Evolutionary conservation across 2,329 filamentous ascomycete genomes (phyloP).

Genomic region (Scorias spongiosa): DNA sequence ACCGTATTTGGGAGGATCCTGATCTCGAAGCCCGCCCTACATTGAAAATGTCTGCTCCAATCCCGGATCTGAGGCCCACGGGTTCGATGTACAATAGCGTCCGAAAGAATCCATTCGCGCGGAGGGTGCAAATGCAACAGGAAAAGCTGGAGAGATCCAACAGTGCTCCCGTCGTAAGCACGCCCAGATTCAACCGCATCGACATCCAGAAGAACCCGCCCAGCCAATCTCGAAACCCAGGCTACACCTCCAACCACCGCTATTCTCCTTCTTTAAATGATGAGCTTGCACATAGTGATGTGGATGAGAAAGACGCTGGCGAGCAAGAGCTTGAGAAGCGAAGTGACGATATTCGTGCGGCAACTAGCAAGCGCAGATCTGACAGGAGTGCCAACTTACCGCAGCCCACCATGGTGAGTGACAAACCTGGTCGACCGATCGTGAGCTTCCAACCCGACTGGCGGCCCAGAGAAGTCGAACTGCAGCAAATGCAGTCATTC

Average conservation of each 20-base stretch:
- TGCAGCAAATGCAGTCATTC: constrained; percentile 37
- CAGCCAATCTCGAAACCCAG: constrained; percentile 65
- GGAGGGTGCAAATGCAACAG: constrained; percentile 39
- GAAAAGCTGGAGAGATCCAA: constrained; percentile 29
- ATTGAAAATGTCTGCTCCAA: constrained; percentile 7
- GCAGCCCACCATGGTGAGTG: constrained; percentile 79
- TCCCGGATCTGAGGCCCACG: constrained; percentile 11
- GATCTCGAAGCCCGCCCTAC: constrained; percentile 28
- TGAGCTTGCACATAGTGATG: constrained; percentile 22
- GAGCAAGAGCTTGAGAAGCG: constrained; percentile 74
- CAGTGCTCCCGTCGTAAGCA: constrained; percentile 27
- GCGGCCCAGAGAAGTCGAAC: constrained; percentile 60
- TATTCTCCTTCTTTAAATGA: constrained; percentile 8
- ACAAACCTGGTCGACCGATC: constrained; percentile 79
- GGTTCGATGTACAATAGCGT: constrained; percentile 19
- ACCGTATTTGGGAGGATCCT: constrained; percentile 83
- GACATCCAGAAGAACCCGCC: constrained; percentile 79
- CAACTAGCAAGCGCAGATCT: constrained; percentile 76
- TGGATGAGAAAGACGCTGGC: constrained; percentile 24
- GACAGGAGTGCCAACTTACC: constrained; percentile 79
- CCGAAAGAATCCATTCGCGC: constrained; percentile 50
- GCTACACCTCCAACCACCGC: constrained; percentile 54
- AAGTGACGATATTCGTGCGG: constrained; percentile 72
- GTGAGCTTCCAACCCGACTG: constrained; percentile 89
- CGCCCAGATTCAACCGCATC: constrained; percentile 30